A percentile compares a stretch with the other conserved stretches of the same genome.
These are phyloP conservation scores for Lactifluus rugatus DNA, from an alignment of 768 basidiomycete genomes.

Conservation along the genomic window DNA sequence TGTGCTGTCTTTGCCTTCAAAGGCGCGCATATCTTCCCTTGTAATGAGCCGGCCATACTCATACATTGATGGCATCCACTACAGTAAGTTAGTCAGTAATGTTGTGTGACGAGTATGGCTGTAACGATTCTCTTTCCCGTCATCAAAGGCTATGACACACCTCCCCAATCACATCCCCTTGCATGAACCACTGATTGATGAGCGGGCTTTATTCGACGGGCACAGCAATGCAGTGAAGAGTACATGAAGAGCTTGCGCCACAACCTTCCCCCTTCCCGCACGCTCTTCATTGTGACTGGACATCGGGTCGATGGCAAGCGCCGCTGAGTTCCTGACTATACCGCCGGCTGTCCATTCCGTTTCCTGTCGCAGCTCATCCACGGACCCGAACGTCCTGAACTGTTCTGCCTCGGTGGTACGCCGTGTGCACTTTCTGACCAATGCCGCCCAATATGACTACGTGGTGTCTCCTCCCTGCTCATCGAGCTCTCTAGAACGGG, in stretches of 20 bases:
- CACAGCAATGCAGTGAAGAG: neutral
- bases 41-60: too few relatives aligned
- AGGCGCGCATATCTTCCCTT: too few relatives aligned
- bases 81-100: too few relatives aligned
- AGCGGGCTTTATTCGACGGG: neutral
- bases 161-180: neutral
- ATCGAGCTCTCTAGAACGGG: neutral
- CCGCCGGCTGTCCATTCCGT: constrained; percentile 42
- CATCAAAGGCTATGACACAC: neutral
- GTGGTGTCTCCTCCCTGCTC: constrained; percentile 3
- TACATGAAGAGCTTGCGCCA: constrained; percentile 6
- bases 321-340: constrained; percentile 20
- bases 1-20: too few relatives aligned
- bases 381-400: constrained; percentile 35
- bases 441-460: neutral
- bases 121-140: too few relatives aligned
- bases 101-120: too few relatives aligned
- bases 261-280: constrained; percentile 27
- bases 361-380: constrained; percentile 71
- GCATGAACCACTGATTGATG: neutral
- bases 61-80: too few relatives aligned
- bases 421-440: constrained; percentile 33
- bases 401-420: constrained; percentile 24
- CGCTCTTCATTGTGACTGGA: neutral
- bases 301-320: too few relatives aligned